Evolutionary conservation across 1,284 basidiomycete genomes (phyloP).

Genomic region (Porodaedalea pini): DNA sequence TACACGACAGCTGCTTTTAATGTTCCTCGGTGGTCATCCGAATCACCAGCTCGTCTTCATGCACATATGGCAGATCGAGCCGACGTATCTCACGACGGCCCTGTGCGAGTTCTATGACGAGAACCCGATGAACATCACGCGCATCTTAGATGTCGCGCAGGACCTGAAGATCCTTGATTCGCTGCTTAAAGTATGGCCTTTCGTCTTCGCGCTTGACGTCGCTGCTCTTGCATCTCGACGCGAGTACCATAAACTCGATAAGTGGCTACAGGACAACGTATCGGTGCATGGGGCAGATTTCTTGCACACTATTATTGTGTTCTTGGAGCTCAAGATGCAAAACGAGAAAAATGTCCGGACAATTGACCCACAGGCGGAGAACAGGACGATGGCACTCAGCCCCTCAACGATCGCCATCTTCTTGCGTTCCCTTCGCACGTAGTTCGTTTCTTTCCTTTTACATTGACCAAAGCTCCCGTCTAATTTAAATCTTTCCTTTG

Average conservation of each 20-base stretch:
- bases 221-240: slow-evolving; percentile 90
- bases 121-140: slow-evolving; percentile 88
- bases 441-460: slow-evolving; percentile 43
- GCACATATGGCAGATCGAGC: slow-evolving; percentile 90
- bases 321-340: slow-evolving; percentile 89
- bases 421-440: slow-evolving; percentile 79
- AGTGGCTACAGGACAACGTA: slow-evolving; percentile 92
- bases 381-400: slow-evolving; percentile 77
- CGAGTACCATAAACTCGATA: slow-evolving; percentile 93
- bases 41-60: slow-evolving; percentile 97
- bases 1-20: slow-evolving; percentile 78
- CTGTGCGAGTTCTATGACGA: slow-evolving; percentile 92
- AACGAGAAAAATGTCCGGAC: slow-evolving; percentile 78
- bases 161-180: slow-evolving; percentile 93
- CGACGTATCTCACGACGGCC: slow-evolving; percentile 79
- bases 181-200: slow-evolving; percentile 82
- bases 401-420: slow-evolving; percentile 90
- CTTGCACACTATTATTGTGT: slow-evolving; percentile 80
- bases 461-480: too few species aligned
- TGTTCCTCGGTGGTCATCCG: slow-evolving; percentile 91
- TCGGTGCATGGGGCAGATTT: slow-evolving; percentile 80
- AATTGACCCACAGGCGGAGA: slow-evolving; percentile 76
- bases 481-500: background rate
- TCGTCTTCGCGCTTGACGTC: slow-evolving; percentile 87
- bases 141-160: slow-evolving; percentile 93